Evolutionary conservation across 441 rosid genomes (phyloP), one percentile per base, ranked within the genome.

Genomic region (Heliophila coronopifolia): DNA sequence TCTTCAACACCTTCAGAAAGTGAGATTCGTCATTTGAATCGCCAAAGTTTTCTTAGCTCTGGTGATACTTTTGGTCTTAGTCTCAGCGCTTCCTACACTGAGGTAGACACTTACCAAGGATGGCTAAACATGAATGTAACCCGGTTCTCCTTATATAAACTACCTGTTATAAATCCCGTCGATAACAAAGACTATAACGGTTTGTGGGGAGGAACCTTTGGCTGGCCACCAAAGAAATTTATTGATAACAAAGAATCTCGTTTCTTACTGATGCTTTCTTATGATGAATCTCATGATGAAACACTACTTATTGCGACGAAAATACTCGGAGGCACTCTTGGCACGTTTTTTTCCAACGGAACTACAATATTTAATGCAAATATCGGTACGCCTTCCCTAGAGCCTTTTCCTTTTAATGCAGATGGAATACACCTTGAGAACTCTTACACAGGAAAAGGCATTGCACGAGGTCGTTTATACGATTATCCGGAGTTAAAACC

Each of bases 101-200:
- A 71, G 74, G 58, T 88, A 61, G 68, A 84, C 56, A 76, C 83
- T 8, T 84, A 80, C 67, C 74, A 83, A 61, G 83, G 91, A 50
- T 88, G 96, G 96, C 94, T 94, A 20, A 82, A 72, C 51, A 88
- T 88, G 89, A 82, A 76, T 19, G 94, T 82, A 35, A 73, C 69
- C 53, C 75, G 73, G 20, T 85, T 73, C 71, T 85, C 91, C 13
- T 79, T 85, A 14, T 85, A 82, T 74, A 85, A 82, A 62, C 45
- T 85, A 62, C 95, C 88, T 18, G 50, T 77, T 54, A 53, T 35
- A 69, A 58, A 52, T 30, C 80, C 85, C 3, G 58, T 37, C 47
- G 48, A 74, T n/a, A 76, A 68, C 53, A 78, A 85, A 69, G 79
- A 80, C 69, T 82, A 71, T 70, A 76, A 91, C 15, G 91, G 95